A percentile compares a stretch with the other conserved stretches of the same genome.
Conservation (phyloP, 2,329 filamentous ascomycete species). For the Claviceps africana region DNA sequence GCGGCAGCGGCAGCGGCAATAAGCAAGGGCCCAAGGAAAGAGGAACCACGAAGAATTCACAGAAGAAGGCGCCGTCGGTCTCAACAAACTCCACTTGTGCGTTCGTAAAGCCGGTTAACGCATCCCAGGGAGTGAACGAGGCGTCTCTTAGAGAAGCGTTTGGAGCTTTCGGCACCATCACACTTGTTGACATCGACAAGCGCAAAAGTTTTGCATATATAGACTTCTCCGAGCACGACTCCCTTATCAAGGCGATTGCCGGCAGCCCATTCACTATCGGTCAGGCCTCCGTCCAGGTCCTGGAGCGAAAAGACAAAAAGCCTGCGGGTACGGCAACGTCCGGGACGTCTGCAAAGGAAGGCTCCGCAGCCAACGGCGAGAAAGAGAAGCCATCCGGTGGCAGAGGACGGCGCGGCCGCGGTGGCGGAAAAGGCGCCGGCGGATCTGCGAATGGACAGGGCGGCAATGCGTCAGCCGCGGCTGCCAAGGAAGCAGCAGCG, state of each 20-base stretch:
- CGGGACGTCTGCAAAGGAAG: slow-evolving; percentile 7
- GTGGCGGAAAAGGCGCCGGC: slow-evolving; percentile 12
- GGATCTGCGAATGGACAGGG: slow-evolving; percentile 6
- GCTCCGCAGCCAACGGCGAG: background rate
- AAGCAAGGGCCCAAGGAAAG: slow-evolving; percentile 8
- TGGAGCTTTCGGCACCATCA: slow-evolving; percentile 57
- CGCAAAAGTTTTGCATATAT: slow-evolving; percentile 91
- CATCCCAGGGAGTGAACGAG: slow-evolving; percentile 85
- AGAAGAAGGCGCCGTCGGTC: slow-evolving; percentile 20
- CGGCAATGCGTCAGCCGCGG: slow-evolving; percentile 1
- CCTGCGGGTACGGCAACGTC: slow-evolving; percentile 11
- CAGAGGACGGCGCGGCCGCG: slow-evolving; percentile 20
- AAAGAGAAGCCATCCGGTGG: slow-evolving; percentile 16
- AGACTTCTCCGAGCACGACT: slow-evolving; percentile 63
- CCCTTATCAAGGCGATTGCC: slow-evolving; percentile 63
- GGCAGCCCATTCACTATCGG: slow-evolving; percentile 73
- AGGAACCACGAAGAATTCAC: slow-evolving; percentile 13
- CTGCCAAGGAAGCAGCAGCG: slow-evolving; percentile 2
- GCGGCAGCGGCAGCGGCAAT: slow-evolving; percentile 6
- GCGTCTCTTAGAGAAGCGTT: slow-evolving; percentile 61
- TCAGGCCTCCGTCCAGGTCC: slow-evolving; percentile 72
- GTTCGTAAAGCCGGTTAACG: slow-evolving; percentile 72
- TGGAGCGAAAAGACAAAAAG: slow-evolving; percentile 61
- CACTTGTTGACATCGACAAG: slow-evolving; percentile 80
- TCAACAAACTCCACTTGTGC: slow-evolving; percentile 44